phyloP scores from a whole-genome alignment of 495 filamentous ascomycete genomes.

The Corynascus novoguineensis region DNA sequence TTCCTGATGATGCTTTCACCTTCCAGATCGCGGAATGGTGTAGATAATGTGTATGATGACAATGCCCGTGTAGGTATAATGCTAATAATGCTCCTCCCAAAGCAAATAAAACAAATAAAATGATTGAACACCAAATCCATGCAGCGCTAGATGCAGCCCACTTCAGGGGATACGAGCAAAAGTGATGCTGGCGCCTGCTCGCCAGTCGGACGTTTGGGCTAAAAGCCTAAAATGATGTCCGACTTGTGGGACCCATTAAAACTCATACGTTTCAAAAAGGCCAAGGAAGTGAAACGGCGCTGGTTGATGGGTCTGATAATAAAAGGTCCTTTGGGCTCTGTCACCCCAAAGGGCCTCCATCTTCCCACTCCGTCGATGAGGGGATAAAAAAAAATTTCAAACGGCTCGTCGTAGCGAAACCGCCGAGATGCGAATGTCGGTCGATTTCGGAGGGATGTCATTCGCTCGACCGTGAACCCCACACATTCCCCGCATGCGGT shows the following conservation, averaged over 20 bases:
- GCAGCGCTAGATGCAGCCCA: background rate
- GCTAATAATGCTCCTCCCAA: background rate
- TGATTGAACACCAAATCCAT: background rate
- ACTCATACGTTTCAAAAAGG: background rate
- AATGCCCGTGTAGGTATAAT: too few species aligned
- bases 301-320: too few species aligned
- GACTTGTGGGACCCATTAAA: background rate
- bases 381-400: constrained; percentile 16
- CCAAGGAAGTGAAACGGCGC: background rate
- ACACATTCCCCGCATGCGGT: constrained; percentile 1
- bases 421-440: background rate
- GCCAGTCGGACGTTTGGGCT: background rate
- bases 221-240: background rate
- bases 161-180: background rate
- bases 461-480: background rate
- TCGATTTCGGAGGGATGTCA: background rate
- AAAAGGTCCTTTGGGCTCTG: background rate
- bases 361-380: constrained; percentile 6
- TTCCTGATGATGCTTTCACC: background rate
- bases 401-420: background rate
- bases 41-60: too few species aligned
- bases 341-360: background rate
- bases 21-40: background rate
- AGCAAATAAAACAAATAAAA: background rate
- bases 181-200: background rate